Evolutionary conservation across 1,284 basidiomycete species (phyloP).

Genomic region (Phaffia rhodozyma): DNA sequence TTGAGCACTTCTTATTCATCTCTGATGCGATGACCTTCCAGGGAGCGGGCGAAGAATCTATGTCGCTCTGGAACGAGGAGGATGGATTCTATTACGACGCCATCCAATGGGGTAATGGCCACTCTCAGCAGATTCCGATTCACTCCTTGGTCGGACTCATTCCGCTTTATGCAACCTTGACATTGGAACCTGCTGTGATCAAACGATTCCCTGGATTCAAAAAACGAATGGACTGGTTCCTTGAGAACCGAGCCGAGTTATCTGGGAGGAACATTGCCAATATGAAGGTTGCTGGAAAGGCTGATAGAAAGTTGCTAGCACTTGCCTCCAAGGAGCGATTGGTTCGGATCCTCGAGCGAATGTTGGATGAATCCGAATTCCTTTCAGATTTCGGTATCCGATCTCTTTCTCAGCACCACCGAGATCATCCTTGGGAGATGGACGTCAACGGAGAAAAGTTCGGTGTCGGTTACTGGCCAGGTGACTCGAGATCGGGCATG

Average conservation of each 20-base stretch:
- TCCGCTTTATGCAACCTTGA: slow-evolving; percentile 86
- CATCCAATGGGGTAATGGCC: slow-evolving; percentile 75
- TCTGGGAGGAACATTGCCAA: slow-evolving; percentile 90
- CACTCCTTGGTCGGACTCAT: slow-evolving; percentile 90
- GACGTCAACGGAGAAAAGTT: slow-evolving; percentile 82
- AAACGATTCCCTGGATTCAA: slow-evolving; percentile 93
- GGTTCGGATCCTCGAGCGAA: slow-evolving; percentile 77
- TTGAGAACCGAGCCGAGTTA: slow-evolving; percentile 78
- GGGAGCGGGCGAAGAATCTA: slow-evolving; percentile 49
- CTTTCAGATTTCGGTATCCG: slow-evolving; percentile 87
- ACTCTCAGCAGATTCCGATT: slow-evolving; percentile 76
- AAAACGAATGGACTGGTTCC: slow-evolving; percentile 97
- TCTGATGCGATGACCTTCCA: slow-evolving; percentile 94
- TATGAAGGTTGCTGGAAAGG: slow-evolving; percentile 73
- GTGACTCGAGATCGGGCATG: slow-evolving; percentile 92
- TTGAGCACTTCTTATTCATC: slow-evolving; percentile 87
- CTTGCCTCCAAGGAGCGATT: slow-evolving; percentile 85
- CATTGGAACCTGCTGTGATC: slow-evolving; percentile 77
- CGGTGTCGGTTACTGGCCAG: slow-evolving; percentile 93
- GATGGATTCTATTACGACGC: slow-evolving; percentile 98
- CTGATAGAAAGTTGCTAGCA: slow-evolving; percentile 76
- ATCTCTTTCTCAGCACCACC: slow-evolving; percentile 79
- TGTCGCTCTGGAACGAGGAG: slow-evolving; percentile 86
- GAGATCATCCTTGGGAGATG: slow-evolving; percentile 89
- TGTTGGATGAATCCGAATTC: slow-evolving; percentile 95